Base-by-base conservation (phyloP, 768 basidiomycete genomes). In the Suillus luteus region DNA sequence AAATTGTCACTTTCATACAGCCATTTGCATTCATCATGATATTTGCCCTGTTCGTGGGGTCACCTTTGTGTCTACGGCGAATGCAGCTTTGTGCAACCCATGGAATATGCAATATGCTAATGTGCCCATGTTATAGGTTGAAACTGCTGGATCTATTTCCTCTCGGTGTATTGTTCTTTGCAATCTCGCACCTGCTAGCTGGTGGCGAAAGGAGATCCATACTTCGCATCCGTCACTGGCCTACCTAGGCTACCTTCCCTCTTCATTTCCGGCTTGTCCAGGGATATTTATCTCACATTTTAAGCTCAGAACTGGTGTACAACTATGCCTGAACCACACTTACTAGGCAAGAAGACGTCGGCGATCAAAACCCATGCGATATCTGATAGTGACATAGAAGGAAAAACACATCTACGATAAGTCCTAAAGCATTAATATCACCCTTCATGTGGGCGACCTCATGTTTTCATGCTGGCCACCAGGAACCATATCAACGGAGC, bases 401-500 rank as follows among this genome's bases (percentile, higher is more conserved):
- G 27, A 22, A 38, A 49, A 14, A 37, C 8, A 7, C 17, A 17
- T 41, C 10, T 58, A 12, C 6, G 52, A 54, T 41, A 41, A 41
- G 24, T 17, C 38, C 15, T 40, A 15, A 10, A 57, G 8, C 11
- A 40, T 57, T 24, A 17, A 19, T 41, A 58, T 40, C 55, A 31
- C 19, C 10, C 24, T 58, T 57, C 37, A 17, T 41, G 27, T 38
- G 15, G 17, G 24, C 3, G 7, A 11, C 57, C 57, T 58, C 57
- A 31, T 58, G 57, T 27, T 58, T 31, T 41, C 57, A 31, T 24
- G 55, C 55, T 57, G 57, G 57, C 57, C 57, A 3, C 41, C 37
- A 58, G 57, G 57, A 27, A 58, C 57, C 40, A 58, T 7, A 41
- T 58, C 17, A 58, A 40, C 27, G 40, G 41, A 58, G 57, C 17